Conservation (phyloP, 257 asterid species). For the Solanum appendiculatum region DNA sequence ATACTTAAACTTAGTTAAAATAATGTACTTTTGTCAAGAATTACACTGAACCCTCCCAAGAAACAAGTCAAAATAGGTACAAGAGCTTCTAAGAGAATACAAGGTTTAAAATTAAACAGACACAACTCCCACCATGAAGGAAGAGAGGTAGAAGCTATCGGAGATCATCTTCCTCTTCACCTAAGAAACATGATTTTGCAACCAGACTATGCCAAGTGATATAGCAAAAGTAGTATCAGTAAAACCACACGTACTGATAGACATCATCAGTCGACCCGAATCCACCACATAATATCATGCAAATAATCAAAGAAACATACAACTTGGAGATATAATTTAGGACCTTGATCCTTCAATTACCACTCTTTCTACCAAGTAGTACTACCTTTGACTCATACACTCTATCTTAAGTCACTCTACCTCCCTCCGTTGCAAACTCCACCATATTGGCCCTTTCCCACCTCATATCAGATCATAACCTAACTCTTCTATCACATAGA, state of each 20-base stretch:
- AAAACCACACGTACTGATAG: too few relatives aligned
- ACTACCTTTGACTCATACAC: not conserved
- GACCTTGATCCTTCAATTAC: not conserved
- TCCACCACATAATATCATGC: not conserved
- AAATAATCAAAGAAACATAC: not conserved
- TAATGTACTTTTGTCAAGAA: not conserved
- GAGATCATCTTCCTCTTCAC: not conserved
- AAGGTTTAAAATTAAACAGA: not conserved
- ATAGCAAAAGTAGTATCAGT: not conserved
- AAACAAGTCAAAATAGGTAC: not conserved
- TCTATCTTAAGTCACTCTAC: not conserved
- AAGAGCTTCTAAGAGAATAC: not conserved
- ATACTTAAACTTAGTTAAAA: not conserved
- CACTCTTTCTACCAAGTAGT: not conserved
- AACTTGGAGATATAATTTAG: not conserved
- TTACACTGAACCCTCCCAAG: not conserved
- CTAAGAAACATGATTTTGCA: not conserved
- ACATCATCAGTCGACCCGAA: not conserved
- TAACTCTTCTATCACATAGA: not conserved
- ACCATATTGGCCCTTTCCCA: not conserved
- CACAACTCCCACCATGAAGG: not conserved
- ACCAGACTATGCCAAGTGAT: not conserved
- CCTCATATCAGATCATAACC: not conserved
- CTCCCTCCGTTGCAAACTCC: not conserved
- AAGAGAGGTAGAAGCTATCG: not conserved